Conservation (phyloP, 176 grass and related monocot species). For the Saccharum spontaneum region DNA sequence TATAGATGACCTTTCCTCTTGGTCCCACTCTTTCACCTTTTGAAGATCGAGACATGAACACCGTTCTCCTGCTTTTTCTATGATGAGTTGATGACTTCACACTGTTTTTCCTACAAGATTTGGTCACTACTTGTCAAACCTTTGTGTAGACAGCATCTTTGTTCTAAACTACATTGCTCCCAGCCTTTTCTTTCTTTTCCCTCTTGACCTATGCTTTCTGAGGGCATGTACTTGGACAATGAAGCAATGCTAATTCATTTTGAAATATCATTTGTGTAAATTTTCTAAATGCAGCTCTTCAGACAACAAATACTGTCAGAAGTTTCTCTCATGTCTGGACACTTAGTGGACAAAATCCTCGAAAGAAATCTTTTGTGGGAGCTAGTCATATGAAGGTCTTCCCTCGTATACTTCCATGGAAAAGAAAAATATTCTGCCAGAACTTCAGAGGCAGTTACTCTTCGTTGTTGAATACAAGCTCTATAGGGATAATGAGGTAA, state of each 20-base stretch:
- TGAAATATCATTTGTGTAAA: slow-evolving; percentile 21
- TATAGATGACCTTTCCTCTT: not conserved
- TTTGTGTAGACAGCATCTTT: slow-evolving; percentile 8
- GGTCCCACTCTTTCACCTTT: not conserved
- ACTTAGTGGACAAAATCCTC: slow-evolving; percentile 57
- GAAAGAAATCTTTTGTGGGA: slow-evolving; percentile 45
- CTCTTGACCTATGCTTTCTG: not conserved
- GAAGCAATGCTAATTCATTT: slow-evolving; percentile 26
- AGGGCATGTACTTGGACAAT: slow-evolving; percentile 28
- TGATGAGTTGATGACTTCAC: not conserved
- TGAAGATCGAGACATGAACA: slow-evolving; percentile 1
- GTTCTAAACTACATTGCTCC: slow-evolving; percentile 24
- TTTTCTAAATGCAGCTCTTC: slow-evolving; percentile 58
- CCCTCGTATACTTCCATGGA: slow-evolving; percentile 92
- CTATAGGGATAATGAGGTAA: slow-evolving; percentile 73
- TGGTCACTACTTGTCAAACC: slow-evolving; percentile 14
- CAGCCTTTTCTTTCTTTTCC: slow-evolving; percentile 5
- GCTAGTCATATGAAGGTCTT: slow-evolving; percentile 51
- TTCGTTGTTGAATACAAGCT: slow-evolving; percentile 43
- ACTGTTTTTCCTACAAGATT: slow-evolving; percentile 22
- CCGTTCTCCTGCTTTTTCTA: slow-evolving; percentile 11
- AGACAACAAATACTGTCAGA: slow-evolving; percentile 48
- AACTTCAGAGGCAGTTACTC: slow-evolving; percentile 48
- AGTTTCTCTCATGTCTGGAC: slow-evolving; percentile 84
- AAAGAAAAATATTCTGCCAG: slow-evolving; percentile 67